A percentile compares a stretch with the other conserved stretches of the same genome.
Conservation (phyloP, 1,284 basidiomycete genomes). For the Cryptococcus sp. region DNA sequence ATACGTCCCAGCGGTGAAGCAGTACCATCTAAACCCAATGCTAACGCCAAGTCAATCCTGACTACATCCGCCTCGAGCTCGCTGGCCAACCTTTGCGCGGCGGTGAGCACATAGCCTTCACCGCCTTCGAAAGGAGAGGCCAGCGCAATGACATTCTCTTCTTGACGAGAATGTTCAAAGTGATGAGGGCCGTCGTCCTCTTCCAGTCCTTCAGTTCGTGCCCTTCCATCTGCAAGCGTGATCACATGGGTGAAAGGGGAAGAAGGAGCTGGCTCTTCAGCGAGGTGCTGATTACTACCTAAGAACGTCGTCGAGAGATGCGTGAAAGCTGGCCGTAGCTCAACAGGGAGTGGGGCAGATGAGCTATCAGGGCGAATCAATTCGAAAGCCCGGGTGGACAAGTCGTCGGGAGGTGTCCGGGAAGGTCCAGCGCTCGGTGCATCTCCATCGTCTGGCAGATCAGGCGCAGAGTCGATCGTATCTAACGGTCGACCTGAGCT, state of each 20-base stretch:
- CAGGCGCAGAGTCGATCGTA: not conserved
- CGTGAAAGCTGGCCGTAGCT: constrained; percentile 11
- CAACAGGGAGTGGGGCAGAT: constrained; percentile 9
- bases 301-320: constrained; percentile 20
- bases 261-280: constrained; percentile 6
- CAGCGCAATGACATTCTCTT: constrained; percentile 59
- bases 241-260: constrained; percentile 20
- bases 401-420: constrained; percentile 2
- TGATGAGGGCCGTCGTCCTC: constrained; percentile 1
- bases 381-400: constrained; percentile 7
- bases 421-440: not conserved
- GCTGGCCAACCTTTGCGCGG: constrained; percentile 71
- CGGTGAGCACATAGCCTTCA: constrained; percentile 72
- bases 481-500: not conserved
- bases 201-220: not conserved
- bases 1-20: constrained; percentile 61
- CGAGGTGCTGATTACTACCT: constrained; percentile 17
- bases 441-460: not conserved
- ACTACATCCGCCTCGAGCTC: constrained; percentile 74
- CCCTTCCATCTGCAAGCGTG: constrained; percentile 11
- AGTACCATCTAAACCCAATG: constrained; percentile 69
- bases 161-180: not conserved
- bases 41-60: constrained; percentile 63
- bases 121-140: constrained; percentile 87
- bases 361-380: constrained; percentile 4